Conservation (phyloP, 306 rosid genomes). For the Alnus glutinosa region DNA sequence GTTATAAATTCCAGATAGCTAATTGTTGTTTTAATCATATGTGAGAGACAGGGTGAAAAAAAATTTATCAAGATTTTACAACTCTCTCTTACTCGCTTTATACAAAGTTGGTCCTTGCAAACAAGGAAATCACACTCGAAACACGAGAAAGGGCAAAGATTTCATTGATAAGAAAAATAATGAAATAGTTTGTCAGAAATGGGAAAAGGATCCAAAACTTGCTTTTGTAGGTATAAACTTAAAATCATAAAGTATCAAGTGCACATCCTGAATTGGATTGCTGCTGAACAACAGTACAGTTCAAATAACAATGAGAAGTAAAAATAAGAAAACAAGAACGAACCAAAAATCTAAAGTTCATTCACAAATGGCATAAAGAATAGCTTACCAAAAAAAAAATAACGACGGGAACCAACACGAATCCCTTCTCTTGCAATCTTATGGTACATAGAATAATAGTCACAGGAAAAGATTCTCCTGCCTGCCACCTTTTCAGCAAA, state of each 20-base stretch:
- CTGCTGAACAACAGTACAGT: background rate
- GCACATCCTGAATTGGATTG: background rate
- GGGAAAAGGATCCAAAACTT: background rate
- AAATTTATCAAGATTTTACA: background rate
- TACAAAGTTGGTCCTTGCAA: background rate
- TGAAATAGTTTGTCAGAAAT: background rate
- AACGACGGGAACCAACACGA: slow-evolving; percentile 56
- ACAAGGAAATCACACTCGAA: background rate
- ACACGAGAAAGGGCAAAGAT: too few relatives aligned
- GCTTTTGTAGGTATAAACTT: background rate
- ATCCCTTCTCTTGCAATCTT: slow-evolving; percentile 68
- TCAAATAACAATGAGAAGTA: background rate
- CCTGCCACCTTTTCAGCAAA: slow-evolving; percentile 39
- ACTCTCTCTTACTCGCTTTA: background rate
- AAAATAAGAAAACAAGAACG: background rate
- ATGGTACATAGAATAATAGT: slow-evolving; percentile 32
- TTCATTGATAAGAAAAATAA: background rate
- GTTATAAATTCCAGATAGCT: background rate
- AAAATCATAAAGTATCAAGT: background rate
- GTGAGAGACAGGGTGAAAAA: background rate
- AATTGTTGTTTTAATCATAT: background rate
- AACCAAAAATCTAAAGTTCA: background rate
- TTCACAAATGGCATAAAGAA: slow-evolving; percentile 7
- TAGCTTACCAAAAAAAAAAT: slow-evolving; percentile 65
- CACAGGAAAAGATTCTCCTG: background rate